Evolutionary conservation across 306 rosid species (phyloP), one percentile per base, ranked within the genome.

Genomic region (Lathyrus tuberosus): DNA sequence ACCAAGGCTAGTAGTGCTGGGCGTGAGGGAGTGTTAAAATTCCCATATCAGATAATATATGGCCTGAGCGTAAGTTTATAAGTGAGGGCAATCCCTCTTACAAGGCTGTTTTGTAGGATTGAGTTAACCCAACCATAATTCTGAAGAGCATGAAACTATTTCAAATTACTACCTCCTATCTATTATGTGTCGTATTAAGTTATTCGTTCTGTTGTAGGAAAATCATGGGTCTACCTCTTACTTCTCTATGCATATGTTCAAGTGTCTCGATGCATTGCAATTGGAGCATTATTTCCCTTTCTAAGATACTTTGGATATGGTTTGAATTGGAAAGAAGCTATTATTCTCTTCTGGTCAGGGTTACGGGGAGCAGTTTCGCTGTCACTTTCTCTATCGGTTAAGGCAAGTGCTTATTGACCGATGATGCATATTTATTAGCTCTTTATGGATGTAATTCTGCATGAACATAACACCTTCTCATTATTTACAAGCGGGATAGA

Each of bases 361-460:
- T 85, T 94, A 79, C 94, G 98, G 66, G 98, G 98, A 44, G 97
- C 98, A 74, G 98, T 94, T 78, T 95, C 98, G 31, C 66, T 94
- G 87, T 69, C 98, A 53, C 96, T 94, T 75, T 83, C 98, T 17
- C 78, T 94, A 58, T 94, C 98, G 12, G 94, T 94, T 53, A 87
- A 94, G 95, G 98, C 80, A 85, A 87, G 96, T 76, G 70, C 46
- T 69, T 24, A 26, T 44, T 68, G 67, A 51, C 54, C 43, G 18
- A 26, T 14, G 26, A 30, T 64, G 51, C 58, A n/a, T 26, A 47
- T 41, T 51, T 48, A 10, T 10, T 33, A 30, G 44, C 16, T 64
- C 37, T 72, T 10, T 49, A 49, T 30, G 12, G 14, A 28, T 67
- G 35, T 49, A 24, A 35, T 64, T 22, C 24, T 22, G n/a, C n/a